These are phyloP conservation scores for Pichia sp. DNA, from an alignment of 1,139 yeast genomes.

Conservation along the genomic window DNA sequence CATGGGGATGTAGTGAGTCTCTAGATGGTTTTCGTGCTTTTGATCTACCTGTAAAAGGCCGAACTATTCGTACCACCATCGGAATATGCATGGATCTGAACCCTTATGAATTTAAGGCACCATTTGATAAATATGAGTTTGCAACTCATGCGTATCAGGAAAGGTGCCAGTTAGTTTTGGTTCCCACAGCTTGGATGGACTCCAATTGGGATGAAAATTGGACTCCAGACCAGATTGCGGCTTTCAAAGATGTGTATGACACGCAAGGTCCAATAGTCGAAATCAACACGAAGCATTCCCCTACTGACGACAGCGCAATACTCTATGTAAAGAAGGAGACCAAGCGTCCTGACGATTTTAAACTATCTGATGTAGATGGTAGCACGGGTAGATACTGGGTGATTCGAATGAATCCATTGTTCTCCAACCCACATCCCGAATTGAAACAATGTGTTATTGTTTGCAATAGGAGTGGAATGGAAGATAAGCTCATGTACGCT, in stretches of 20 bases:
- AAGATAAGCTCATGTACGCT: constrained; percentile 64
- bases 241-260: constrained; percentile 20
- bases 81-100: constrained; percentile 97
- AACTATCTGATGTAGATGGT: constrained; percentile 21
- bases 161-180: constrained; percentile 52
- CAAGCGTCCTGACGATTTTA: constrained; percentile 17
- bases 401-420: constrained; percentile 48
- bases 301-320: constrained; percentile 11
- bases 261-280: constrained; percentile 15
- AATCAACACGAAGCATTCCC: constrained; percentile 12
- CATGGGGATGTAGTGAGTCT: constrained; percentile 76
- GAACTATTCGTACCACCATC: constrained; percentile 44
- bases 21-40: constrained; percentile 50
- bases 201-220: constrained; percentile 32
- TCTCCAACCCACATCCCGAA: constrained; percentile 23
- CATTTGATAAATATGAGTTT: constrained; percentile 72
- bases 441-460: constrained; percentile 39
- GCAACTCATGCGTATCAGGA: constrained; percentile 50
- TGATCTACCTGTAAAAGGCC: constrained; percentile 36
- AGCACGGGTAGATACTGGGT: constrained; percentile 55
- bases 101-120: constrained; percentile 80
- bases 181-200: constrained; percentile 86
- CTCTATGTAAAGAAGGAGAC: constrained; percentile 9
- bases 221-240: constrained; percentile 17
- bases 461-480: constrained; percentile 75